Evolutionary conservation across 2,329 filamentous ascomycete genomes (phyloP), one percentile per base, ranked within the genome.

Genomic region (Colletotrichum echinochloae): DNA sequence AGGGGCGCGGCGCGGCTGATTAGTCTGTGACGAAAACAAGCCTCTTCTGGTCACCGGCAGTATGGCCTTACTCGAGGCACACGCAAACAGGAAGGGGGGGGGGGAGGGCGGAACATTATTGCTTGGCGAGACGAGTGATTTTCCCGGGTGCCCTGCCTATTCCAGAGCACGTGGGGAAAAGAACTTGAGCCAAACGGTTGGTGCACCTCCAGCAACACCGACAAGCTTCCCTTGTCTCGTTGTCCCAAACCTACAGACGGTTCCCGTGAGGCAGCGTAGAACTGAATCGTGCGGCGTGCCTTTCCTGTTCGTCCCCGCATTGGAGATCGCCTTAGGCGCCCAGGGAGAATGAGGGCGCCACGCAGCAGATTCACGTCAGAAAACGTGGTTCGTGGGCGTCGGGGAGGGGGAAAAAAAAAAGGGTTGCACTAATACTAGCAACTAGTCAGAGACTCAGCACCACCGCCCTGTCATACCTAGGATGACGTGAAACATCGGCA

Each of bases 401-500:
- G 39, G 20, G 18, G 54, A 56, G 11, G 16, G 5, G 23, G 16
- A 39, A 39, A 3, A 39, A 39, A 16, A 39, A 39, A 39, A 39
- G 37, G 23, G 12, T 5, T 26, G 33, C 33, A 28, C 33, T 18
- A 61, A 39, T 3, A 16, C 44, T 51, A 61, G 41, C n/a, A n/a
- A n/a, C n/a, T n/a, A n/a, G n/a, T n/a, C n/a, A n/a, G n/a, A n/a
- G n/a, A n/a, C n/a, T 61, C 59, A 61, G 30, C 16, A 14, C 33
- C 8, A 18, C n/a, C n/a, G 12, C 33, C n/a, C 8, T 61, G 11
- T 35, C n/a, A 51, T 51, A n/a, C n/a, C n/a, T n/a, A 46, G 30
- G 33, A 51, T 28, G 59, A 51, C 46, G 44, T 61, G 59, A 61
- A 51, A 61, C 59, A 61, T 39, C 46, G 9, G 46, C 44, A 61